Evolutionary conservation across 2,329 filamentous ascomycete genomes (phyloP), one percentile per base, ranked within the genome.

Genomic region (Fusarium fracticaudum): DNA sequence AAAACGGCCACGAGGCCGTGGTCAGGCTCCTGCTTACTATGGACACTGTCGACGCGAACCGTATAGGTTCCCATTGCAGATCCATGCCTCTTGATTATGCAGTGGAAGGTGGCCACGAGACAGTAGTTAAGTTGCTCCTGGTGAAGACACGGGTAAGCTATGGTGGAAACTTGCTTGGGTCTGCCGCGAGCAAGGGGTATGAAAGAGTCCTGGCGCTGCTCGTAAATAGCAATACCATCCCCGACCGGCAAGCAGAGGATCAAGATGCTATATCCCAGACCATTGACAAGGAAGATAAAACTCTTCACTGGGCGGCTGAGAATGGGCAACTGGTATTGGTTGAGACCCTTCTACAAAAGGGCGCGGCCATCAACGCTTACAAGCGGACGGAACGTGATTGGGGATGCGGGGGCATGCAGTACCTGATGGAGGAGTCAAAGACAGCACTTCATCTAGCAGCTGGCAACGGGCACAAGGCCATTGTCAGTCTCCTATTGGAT

Each of bases 381-480:
- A 14, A 8, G 9, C 6, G 17, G 11, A 26, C 8, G 5, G 1
- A 12, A 17, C 1, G 1, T 20, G 2, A 47, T 1, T 43, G 40
- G 40, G 5, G 0, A 10, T 1, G 22, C 15, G 22, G 14, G 1
- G 20, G 4, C 20, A 6, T 0, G 8, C 20, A 22, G 43, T 20
- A 3, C 5, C 6, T 26, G 7, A 13, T 0, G 0, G 43, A 45
- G 24, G 17, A 45, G 12, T 45, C 44, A 26, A 7, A 14, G 8
- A 45, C 44, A 20, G 24, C 44, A 48, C 26, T 48, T 48, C 45
- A 22, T 29, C 20, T 48, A 8, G 45, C 26, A 5, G 45, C 9
- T 22, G 4, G 1, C 0, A 29, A 22, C 3, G 45, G 45, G 3
- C 18, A 29, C 0, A 14, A 2, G 1, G 24, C 8, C 0, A 48